Evolutionary conservation across 2,329 filamentous ascomycete genomes (phyloP).

Genomic region (Cucurbitaria berberidis): DNA sequence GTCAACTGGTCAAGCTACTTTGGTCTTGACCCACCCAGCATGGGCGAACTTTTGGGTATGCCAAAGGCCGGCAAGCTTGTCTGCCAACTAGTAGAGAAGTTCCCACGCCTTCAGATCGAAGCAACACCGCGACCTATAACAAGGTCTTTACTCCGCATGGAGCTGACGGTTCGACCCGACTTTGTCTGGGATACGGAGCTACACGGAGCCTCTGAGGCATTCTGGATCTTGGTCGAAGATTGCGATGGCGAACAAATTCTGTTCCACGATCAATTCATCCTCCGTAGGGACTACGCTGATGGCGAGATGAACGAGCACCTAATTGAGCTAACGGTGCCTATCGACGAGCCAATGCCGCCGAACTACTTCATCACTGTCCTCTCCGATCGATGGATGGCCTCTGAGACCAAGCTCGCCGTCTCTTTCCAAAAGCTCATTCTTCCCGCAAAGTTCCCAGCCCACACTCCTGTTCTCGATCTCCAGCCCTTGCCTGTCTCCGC

Average conservation of each 20-base stretch:
- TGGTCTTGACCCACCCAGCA: conserved; percentile 91
- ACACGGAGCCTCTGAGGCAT: conserved; percentile 87
- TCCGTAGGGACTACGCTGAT: conserved; percentile 86
- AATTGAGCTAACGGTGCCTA: conserved; percentile 94
- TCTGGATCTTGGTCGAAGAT: conserved; percentile 97
- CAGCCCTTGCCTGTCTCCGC: conserved; percentile 90
- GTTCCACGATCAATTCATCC: conserved; percentile 91
- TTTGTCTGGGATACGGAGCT: conserved; percentile 94
- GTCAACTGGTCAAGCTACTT: conserved; percentile 95
- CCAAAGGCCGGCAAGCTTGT: conserved; percentile 86
- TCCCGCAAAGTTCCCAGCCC: conserved; percentile 92
- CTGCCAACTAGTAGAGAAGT: conserved; percentile 86
- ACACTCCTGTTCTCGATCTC: conserved; percentile 89
- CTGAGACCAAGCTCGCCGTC: conserved; percentile 89
- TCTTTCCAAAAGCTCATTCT: conserved; percentile 95
- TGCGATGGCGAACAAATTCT: conserved; percentile 96
- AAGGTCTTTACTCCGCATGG: conserved; percentile 86
- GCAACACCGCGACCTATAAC: conserved; percentile 95
- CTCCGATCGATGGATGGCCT: conserved; percentile 98
- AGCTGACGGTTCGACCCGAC: conserved; percentile 89
- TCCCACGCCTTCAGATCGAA: conserved; percentile 89
- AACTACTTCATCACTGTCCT: conserved; percentile 97
- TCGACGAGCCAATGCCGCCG: conserved; percentile 96
- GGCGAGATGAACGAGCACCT: conserved; percentile 90
- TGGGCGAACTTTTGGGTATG: conserved; percentile 92